Evolutionary conservation across 495 filamentous ascomycete genomes (phyloP).

Genomic region (Aspergillus indologenus): DNA sequence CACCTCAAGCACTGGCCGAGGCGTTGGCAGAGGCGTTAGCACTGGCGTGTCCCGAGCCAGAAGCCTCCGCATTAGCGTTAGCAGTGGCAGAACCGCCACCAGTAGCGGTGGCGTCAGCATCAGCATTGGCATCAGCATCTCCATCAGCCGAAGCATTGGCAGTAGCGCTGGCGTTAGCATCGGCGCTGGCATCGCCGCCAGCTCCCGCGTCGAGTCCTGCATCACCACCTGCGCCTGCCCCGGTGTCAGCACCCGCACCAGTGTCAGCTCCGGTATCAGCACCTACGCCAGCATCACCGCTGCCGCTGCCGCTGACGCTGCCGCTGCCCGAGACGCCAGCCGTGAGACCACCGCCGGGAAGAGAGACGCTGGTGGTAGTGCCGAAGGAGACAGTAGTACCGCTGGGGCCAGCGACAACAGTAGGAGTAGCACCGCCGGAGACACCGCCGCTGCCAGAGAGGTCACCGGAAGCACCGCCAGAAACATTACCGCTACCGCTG

Average conservation of each 20-base stretch:
- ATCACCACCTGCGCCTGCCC: background rate
- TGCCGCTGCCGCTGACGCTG: background rate
- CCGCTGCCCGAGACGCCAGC: background rate
- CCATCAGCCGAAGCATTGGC: background rate
- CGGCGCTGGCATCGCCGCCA: background rate
- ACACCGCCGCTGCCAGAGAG: background rate
- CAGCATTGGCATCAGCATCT: constrained; percentile 1
- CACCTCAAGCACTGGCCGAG: background rate
- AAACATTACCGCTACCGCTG: background rate
- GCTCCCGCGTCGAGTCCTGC: background rate
- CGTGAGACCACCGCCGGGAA: constrained; percentile 1
- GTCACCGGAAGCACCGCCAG: too few relatives aligned
- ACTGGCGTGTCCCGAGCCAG: background rate
- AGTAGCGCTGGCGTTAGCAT: background rate
- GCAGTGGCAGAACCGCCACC: constrained; percentile 1
- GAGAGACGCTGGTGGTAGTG: constrained; percentile 4
- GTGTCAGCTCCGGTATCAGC: background rate
- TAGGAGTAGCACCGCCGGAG: background rate
- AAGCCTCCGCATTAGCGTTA: constrained; percentile 6
- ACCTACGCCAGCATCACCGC: background rate
- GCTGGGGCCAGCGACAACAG: background rate
- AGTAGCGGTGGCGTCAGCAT: constrained; percentile 1
- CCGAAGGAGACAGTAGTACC: background rate
- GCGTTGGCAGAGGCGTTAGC: background rate
- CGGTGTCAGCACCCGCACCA: background rate